These are phyloP conservation scores for Flaveria bidentis DNA, from an alignment of 129 eudicot species.

Conservation along the genomic window DNA sequence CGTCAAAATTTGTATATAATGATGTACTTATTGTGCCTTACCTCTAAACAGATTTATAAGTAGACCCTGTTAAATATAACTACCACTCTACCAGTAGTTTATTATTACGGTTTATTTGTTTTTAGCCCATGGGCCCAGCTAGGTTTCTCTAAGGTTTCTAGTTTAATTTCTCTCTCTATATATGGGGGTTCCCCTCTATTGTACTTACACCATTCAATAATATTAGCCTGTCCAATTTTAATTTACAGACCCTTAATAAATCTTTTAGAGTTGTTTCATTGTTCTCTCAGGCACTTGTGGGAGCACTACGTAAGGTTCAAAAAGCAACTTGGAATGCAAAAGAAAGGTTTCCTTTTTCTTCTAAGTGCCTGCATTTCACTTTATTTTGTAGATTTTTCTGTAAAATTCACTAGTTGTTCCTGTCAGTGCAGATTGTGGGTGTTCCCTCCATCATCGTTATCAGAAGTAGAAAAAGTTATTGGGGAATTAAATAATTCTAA, in stretches of 20 bases:
- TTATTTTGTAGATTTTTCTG: neutral
- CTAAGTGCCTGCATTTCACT: slow-evolving; percentile 4
- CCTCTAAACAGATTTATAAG: neutral
- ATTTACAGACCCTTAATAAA: neutral
- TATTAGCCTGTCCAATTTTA: no score
- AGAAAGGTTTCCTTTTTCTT: slow-evolving; percentile 60
- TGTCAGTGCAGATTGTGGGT: slow-evolving; percentile 77
- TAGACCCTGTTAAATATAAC: no score
- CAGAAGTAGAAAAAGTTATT: slow-evolving; percentile 65
- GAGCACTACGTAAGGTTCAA: slow-evolving; percentile 67
- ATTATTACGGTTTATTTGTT: no score
- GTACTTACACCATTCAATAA: no score
- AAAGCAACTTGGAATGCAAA: slow-evolving; percentile 77
- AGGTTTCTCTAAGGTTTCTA: no score
- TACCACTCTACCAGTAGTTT: no score
- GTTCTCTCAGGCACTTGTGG: slow-evolving; percentile 61
- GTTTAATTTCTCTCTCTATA: neutral
- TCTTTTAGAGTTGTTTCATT: slow-evolving; percentile 10
- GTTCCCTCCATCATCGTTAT: slow-evolving; percentile 74
- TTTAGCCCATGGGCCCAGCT: no score
- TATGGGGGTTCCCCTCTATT: no score
- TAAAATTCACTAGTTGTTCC: neutral
- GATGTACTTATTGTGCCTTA: slow-evolving; percentile 49
- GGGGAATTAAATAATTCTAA: slow-evolving; percentile 45
- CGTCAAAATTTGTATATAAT: slow-evolving; percentile 76